Evolutionary conservation across 2,329 filamentous ascomycete genomes (phyloP), one percentile per base, ranked within the genome.

Genomic region (Arachnopeziza araneosa): DNA sequence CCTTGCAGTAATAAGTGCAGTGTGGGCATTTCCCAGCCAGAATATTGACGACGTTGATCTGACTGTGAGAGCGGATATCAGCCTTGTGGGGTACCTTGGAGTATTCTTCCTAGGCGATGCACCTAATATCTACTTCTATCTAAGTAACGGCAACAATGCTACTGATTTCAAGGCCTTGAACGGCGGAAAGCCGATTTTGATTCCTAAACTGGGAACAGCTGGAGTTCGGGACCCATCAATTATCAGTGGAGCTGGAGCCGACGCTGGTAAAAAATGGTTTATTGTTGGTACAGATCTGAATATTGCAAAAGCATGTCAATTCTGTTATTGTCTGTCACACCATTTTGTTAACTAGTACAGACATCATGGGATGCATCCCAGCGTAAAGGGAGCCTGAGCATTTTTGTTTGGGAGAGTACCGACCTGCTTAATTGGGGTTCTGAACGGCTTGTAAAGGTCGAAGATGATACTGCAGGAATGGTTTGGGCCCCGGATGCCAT

Each of bases 401-500:
- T 84, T 58, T 80, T 81, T 54, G 76, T 83, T 12, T 84, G 82
- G 80, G 80, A 83, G 65, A 79, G 75, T 63, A 78, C 75, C 0
- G 79, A 83, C 57, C 69, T 83, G 3, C 68, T 80, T 7, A 79
- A 76, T 61, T 83, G 80, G 78, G 73, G 66, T 12, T 71, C 72
- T 14, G 80, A 83, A 66, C 71, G 79, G 6, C 72, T 84, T 1
- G 75, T 80, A 0, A 71, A 68, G 0, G 80, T 84, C 12, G 81
- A 83, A 64, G 76, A 81, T 59, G 69, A 70, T n/a, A 78, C 75
- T 2, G 82, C 80, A 0, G 82, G 81, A 2, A 84, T 83, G 81
- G 80, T 83, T 0, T 84, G 82, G 82, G 82, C 81, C 0, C 82
- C 82, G 0, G 78, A 80, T 55, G 81, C 81, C 0, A 77, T 83